phyloP scores from a whole-genome alignment of 2,329 filamentous ascomycete species.

The Pseudocercospora macadamiae region DNA sequence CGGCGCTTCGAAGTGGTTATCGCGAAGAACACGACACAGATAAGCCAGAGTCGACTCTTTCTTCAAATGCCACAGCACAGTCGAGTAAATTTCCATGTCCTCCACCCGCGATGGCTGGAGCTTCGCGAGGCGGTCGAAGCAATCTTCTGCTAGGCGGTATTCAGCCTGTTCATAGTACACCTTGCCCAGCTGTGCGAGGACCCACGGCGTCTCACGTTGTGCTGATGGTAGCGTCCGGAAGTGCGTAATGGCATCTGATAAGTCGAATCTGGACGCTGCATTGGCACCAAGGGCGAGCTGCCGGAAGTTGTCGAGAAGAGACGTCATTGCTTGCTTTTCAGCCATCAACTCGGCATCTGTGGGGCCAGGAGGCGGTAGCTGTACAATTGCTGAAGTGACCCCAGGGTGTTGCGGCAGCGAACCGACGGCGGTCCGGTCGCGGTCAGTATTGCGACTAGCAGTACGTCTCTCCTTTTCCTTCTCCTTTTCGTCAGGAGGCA shows the following conservation, averaged over 20 bases:
- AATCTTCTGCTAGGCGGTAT: constrained; percentile 84
- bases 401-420: constrained; percentile 51
- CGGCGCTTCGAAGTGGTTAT: constrained; percentile 83
- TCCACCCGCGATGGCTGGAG: constrained; percentile 81
- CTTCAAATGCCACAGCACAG: constrained; percentile 97
- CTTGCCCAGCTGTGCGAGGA: constrained; percentile 85
- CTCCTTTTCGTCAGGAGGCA: constrained; percentile 51
- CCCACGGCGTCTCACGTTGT: constrained; percentile 91
- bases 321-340: constrained; percentile 73
- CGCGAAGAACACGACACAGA: constrained; percentile 85
- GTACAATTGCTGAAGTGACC: constrained; percentile 29
- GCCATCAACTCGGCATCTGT: constrained; percentile 22
- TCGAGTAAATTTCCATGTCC: constrained; percentile 98
- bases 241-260: constrained; percentile 72
- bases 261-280: constrained; percentile 76
- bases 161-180: constrained; percentile 88
- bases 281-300: constrained; percentile 82
- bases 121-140: constrained; percentile 77
- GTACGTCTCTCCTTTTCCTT: constrained; percentile 66
- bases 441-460: constrained; percentile 53
- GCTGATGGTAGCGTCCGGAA: constrained; percentile 70
- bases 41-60: constrained; percentile 89
- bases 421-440: too few species aligned
- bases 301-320: constrained; percentile 77
- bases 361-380: constrained; percentile 26